Evolutionary conservation across 176 grass and related monocot species (phyloP), one percentile per base, ranked within the genome.

Genomic region (Urochloa ruziziensis): DNA sequence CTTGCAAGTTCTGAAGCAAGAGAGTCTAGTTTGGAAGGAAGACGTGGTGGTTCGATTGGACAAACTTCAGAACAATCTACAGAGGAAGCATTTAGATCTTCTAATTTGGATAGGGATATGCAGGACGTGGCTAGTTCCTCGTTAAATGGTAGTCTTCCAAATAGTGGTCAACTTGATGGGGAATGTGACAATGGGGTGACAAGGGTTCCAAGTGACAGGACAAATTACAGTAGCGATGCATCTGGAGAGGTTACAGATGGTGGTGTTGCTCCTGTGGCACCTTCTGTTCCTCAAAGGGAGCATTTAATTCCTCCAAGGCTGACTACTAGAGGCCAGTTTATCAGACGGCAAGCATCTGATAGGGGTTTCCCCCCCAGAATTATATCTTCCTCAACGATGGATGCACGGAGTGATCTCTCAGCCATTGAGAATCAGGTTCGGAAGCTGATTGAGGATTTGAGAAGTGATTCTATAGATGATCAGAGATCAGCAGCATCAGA

Each of bases 371-470:
- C 95, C 52, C 90, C 95, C 1, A 91, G 87, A 78, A 91, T 97
- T 32, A 74, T 92, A 80, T 82, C 89, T 58, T 91, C 94, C 62
- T 82, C 88, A 0, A 61, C 88, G 4, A 67, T 88, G 73, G 95
- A 97, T 84, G 68, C 90, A n/a, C 85, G 95, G 11, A 84, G 77
- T 65, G 92, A 97, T 71, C 52, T 91, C 70, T 91, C 90, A 73
- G 92, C 85, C 63, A 91, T 97, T 27, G 92, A 92, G 74, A 85
- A 53, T 85, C 84, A 92, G 81, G 95, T 97, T 7, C 83, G 86
- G 25, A 97, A 91, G 79, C 33, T 92, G 51, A 78, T 91, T 18
- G 90, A 89, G 61, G 88, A 94, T 80, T 70, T 97, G 77, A 94
- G 80, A 90, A 94, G 83, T 18, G 88, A 94, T 57, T 94, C 88